phyloP scores from a whole-genome alignment of 73 alveolate genomes.

The Stentor coeruleus region DNA sequence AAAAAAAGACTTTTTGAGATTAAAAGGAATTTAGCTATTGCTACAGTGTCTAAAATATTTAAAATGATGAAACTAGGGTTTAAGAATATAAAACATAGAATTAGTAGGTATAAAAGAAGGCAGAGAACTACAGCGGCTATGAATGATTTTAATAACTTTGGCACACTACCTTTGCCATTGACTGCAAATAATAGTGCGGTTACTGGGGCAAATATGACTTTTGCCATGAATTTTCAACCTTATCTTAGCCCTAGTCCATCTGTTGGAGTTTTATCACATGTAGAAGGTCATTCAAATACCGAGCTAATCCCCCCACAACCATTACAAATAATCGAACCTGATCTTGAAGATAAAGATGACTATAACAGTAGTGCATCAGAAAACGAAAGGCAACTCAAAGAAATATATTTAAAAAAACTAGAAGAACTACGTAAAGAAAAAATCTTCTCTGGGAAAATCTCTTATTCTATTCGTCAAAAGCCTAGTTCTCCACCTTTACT shows the following conservation, averaged over 20 bases:
- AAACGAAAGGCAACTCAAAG: background rate
- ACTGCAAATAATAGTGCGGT: background rate
- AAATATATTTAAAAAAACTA: background rate
- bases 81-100: background rate
- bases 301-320: no score
- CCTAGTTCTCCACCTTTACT: background rate
- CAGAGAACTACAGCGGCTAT: background rate
- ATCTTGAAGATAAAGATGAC: background rate
- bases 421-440: background rate
- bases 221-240: no score
- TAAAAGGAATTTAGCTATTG: background rate
- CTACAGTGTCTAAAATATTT: background rate
- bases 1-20: background rate
- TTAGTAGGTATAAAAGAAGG: background rate
- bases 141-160: background rate
- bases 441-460: background rate
- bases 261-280: no score
- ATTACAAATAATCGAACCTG: no score
- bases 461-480: background rate
- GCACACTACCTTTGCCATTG: background rate
- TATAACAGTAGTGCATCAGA: background rate
- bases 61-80: background rate
- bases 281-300: background rate
- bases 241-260: no score
- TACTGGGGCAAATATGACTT: background rate